Evolutionary conservation across 1,284 basidiomycete species (phyloP), one percentile per base, ranked within the genome.

Genomic region (Kalmanozyma brasiliensis): DNA sequence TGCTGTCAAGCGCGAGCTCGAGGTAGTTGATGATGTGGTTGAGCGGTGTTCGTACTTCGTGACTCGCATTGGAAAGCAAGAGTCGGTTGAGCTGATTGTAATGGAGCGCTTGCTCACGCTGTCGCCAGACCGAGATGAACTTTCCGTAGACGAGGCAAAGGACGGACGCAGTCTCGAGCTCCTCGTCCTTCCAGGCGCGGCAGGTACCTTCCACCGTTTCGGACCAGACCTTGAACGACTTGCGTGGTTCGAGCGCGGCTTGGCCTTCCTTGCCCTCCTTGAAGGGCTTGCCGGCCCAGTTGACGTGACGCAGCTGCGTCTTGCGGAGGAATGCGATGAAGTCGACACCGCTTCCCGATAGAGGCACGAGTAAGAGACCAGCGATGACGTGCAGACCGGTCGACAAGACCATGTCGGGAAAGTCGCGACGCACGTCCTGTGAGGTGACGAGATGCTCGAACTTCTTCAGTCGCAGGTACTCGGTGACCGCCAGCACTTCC

Each of bases 71-170:
- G n/a, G 90, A 91, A 16, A 94, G 83, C 41, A 94, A 77, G 4
- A 94, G 84, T 51, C 89, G 89, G 16, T 91, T 92, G 48, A 94
- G 84, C 80, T 90, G 91, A 46, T 89, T 93, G 13, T 87, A 88
- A 78, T 89, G 88, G 65, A 92, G 82, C 14, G 90, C 90, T 37
- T 85, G 88, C 82, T 93, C 91, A 77, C 92, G 91, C 80, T 93
- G 89, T 69, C 92, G 84, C 92, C 92, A 94, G 3, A 93, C 91
- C 78, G 91, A 90, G 69, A 92, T 91, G 83, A 92, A 93, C 60
- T 91, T 90, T 41, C 90, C 90, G 72, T 91, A 91, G 10, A 94
- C 90, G 22, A 93, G 83, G 16, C 91, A 89, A n/a, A 94, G 84
- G 5, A 93, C 90, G 36, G 89, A 89, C 0, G 91, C 92, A 3